Evolutionary conservation across 768 basidiomycete species (phyloP), one percentile per base, ranked within the genome.

Genomic region (Crassisporium funariophilum): DNA sequence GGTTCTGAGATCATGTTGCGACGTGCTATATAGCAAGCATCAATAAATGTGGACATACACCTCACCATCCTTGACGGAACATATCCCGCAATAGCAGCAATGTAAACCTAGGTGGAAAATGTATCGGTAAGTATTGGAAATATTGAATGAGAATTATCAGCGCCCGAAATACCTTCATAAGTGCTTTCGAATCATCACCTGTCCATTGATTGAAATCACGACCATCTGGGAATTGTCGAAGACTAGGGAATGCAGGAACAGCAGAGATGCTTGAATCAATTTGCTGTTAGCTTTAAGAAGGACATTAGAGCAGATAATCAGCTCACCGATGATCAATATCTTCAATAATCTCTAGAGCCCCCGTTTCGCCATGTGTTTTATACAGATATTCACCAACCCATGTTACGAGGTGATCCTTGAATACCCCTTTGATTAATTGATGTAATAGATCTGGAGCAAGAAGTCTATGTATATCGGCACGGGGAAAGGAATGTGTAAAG

Each of bases 321-420:
- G 56, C 59, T 17, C 49, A 69, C 70, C 58, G 56, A 2, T 39
- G 57, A 49, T 72, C 66, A 46, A 71, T 70, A 39, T 72, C 67
- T 43, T 61, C 55, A 3, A 70, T 41, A 20, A 71, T 68, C 21
- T 36, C 44, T 15, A 55, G 25, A 1, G 57, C 64, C 3, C 27
- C 13, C 12, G 54, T 33, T 21, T 58, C 48, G 2, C 35, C 35
- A 36, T 36, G 35, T 7, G 35, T 36, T 9, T 48, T 65, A 49
- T 6, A 19, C 2, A 75, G 49, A 35, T 71, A 72, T 12, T 63
- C 48, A 0, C 38, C 33, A 1, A 68, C 61, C 72, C 71, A 73
- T 15, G 35, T 38, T 2, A 72, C 70, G 8, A 73, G 55, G 42
- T 71, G 71, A 38, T 71, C 72, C 44, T 72, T 73, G 55, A 71